Percentiles rank a stretch among this genome's conserved stretches.
Conservation (phyloP, 1,284 basidiomycete genomes). For the Tilletiaria anomala region DNA sequence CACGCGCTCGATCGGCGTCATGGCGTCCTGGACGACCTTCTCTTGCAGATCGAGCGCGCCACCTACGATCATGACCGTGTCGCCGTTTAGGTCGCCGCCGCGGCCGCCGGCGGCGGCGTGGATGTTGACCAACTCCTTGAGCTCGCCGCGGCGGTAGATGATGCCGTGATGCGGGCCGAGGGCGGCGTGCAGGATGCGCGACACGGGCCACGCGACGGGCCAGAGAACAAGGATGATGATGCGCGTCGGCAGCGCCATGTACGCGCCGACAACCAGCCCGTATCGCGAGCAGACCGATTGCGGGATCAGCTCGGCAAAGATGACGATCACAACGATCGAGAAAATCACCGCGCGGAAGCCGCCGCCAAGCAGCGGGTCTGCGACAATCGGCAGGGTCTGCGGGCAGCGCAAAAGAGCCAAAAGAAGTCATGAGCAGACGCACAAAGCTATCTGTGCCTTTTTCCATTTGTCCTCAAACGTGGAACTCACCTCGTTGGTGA, state of each 20-base stretch:
- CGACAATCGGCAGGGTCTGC: constrained; percentile 77
- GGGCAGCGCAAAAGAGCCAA: constrained; percentile 2
- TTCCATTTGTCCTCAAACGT: too few species aligned
- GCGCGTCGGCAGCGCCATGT: constrained; percentile 34
- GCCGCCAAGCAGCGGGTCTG: constrained; percentile 72
- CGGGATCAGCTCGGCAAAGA: constrained; percentile 81
- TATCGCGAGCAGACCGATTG: constrained; percentile 44
- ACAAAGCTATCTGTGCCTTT: too few species aligned
- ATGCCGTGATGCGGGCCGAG: constrained; percentile 39
- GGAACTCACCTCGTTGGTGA: constrained; percentile 25
- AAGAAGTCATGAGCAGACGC: not conserved
- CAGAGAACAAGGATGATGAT: constrained; percentile 36
- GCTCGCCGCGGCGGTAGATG: constrained; percentile 43
- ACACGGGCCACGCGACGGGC: constrained; percentile 38
- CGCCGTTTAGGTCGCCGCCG: constrained; percentile 56
- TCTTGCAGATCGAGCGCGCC: constrained; percentile 59
- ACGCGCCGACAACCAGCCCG: constrained; percentile 37
- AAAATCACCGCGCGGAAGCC: constrained; percentile 51
- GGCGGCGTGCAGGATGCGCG: constrained; percentile 35
- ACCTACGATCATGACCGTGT: constrained; percentile 62
- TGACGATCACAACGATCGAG: constrained; percentile 41
- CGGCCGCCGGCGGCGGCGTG: constrained; percentile 47
- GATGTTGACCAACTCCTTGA: constrained; percentile 61
- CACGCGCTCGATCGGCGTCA: constrained; percentile 56
- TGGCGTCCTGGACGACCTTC: constrained; percentile 55